A percentile compares a stretch with the other conserved stretches of the same genome.
Evolutionary conservation across 2,329 filamentous ascomycete species (phyloP).

Genomic region (Scedosporium aurantiacum): DNA sequence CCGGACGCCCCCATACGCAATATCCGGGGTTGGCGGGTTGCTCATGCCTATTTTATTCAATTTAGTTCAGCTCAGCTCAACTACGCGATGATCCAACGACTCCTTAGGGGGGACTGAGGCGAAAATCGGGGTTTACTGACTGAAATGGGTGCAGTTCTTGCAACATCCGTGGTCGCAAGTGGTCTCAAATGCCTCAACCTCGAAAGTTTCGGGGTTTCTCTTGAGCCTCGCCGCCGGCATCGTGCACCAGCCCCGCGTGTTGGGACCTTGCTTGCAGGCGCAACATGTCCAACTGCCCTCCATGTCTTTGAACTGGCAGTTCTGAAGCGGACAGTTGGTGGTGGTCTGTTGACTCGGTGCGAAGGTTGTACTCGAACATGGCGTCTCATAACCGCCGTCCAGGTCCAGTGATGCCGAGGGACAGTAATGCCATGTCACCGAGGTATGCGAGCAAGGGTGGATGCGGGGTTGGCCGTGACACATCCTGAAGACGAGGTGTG

Average conservation of each 20-base stretch:
- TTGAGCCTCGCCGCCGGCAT: slow-evolving; percentile 21
- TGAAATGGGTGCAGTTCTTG: slow-evolving; percentile 31
- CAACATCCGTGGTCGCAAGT: slow-evolving; percentile 44
- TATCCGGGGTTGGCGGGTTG: background rate
- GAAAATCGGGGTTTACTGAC: slow-evolving; percentile 20
- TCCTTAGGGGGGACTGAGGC: background rate
- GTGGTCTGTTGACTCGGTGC: slow-evolving; percentile 31
- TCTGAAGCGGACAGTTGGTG: slow-evolving; percentile 34
- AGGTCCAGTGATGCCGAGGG: slow-evolving; percentile 34
- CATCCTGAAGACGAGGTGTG: slow-evolving; percentile 23
- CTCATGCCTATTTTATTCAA: background rate
- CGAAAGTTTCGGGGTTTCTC: slow-evolving; percentile 20
- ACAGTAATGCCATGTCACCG: slow-evolving; percentile 45
- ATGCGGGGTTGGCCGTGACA: slow-evolving; percentile 42
- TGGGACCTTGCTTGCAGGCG: slow-evolving; percentile 37
- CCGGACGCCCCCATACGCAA: background rate
- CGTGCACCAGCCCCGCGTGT: slow-evolving; percentile 42
- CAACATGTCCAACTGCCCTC: slow-evolving; percentile 45
- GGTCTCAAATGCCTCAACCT: slow-evolving; percentile 24
- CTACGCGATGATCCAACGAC: background rate
- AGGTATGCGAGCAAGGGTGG: slow-evolving; percentile 43
- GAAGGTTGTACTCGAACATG: slow-evolving; percentile 38
- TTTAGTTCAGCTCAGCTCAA: background rate
- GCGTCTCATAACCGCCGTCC: slow-evolving; percentile 35
- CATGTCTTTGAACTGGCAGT: slow-evolving; percentile 39